Percentiles rank a stretch among this genome's conserved stretches.
Evolutionary conservation across 768 basidiomycete genomes (phyloP).

Genomic region (Boletales sp.): DNA sequence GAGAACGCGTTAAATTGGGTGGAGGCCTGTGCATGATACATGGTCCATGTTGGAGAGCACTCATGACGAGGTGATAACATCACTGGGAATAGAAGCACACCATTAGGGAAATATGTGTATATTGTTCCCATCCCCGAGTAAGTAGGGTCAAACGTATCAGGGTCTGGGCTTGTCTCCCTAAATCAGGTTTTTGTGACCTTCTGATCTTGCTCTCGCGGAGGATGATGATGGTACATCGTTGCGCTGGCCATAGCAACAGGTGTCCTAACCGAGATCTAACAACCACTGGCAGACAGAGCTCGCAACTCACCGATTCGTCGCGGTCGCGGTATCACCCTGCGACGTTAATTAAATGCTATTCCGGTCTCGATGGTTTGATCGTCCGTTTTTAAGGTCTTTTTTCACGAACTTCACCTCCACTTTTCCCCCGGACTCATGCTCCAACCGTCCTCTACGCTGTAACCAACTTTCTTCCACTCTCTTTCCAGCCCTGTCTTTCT

Average conservation of each 20-base stretch:
- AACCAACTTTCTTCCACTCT: background rate
- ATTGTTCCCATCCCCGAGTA: background rate
- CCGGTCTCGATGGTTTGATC: background rate
- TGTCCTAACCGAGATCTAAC: conserved; percentile 5
- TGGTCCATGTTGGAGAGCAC: conserved; percentile 42
- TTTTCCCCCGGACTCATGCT: conserved; percentile 10
- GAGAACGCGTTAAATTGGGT: conserved; percentile 20
- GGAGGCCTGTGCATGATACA: conserved; percentile 30
- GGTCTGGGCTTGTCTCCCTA: too few relatives aligned
- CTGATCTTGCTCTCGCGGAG: background rate
- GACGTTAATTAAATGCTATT: conserved; percentile 1
- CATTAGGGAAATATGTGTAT: background rate
- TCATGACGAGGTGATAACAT: conserved; percentile 35
- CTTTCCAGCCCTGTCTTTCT: conserved; percentile 1
- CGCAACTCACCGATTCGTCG: background rate
- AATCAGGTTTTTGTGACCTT: too few relatives aligned
- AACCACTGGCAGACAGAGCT: too few relatives aligned
- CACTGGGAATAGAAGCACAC: background rate
- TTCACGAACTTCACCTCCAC: background rate
- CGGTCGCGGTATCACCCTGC: background rate
- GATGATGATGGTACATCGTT: background rate
- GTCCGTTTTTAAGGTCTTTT: conserved; percentile 9
- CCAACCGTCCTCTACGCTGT: background rate
- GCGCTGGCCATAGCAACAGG: conserved; percentile 5
- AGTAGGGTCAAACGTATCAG: background rate